These are phyloP conservation scores for Fusarium temperatum DNA, from an alignment of 2,329 filamentous ascomycete genomes.

Conservation along the genomic window DNA sequence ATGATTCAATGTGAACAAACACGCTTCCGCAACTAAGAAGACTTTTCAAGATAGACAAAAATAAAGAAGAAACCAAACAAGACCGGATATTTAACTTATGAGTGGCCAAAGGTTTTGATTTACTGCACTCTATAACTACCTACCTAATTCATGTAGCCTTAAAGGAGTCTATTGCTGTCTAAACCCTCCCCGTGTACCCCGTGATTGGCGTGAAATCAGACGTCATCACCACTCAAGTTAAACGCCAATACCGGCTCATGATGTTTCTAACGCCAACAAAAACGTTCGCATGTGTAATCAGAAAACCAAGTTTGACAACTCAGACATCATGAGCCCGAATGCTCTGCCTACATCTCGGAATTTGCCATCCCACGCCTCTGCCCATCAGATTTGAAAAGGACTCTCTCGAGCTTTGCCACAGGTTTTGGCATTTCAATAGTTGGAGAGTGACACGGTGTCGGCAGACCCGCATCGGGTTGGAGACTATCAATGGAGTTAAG, in stretches of 20 bases:
- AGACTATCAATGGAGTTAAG: not conserved
- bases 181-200: conserved; percentile 1
- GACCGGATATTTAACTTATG: not conserved
- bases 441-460: not conserved
- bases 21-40: conserved; percentile 32
- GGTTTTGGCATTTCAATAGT: not conserved
- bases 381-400: not conserved
- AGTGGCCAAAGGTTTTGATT: not conserved
- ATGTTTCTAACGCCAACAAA: conserved; percentile 1
- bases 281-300: not conserved
- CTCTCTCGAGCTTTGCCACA: not conserved
- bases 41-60: conserved; percentile 42
- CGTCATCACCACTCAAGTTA: conserved; percentile 1
- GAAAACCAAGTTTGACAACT: not conserved
- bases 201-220: not conserved
- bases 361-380: conserved; percentile 2
- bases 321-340: not conserved
- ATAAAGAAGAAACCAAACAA: conserved; percentile 26
- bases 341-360: not conserved
- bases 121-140: not conserved
- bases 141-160: not conserved
- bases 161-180: conserved; percentile 10
- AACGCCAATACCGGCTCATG: conserved; percentile 15
- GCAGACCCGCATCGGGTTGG: not conserved
- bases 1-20: conserved; percentile 29